Percentiles rank a stretch among this genome's conserved stretches.
Conservation (phyloP, 1,284 basidiomycete genomes). For the Afroboletus lepidellus region DNA sequence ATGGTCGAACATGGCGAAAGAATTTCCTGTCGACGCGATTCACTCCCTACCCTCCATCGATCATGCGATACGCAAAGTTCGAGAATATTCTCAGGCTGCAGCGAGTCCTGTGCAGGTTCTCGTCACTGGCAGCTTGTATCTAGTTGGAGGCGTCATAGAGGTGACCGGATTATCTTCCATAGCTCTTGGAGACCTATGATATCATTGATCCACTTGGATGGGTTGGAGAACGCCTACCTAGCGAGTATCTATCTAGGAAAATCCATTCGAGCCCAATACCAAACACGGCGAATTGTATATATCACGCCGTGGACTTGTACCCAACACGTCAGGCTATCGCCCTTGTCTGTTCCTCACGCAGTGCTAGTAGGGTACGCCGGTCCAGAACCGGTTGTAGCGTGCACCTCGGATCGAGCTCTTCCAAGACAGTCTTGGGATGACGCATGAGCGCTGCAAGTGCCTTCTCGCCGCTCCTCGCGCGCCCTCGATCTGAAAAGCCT, state of each 20-base stretch:
- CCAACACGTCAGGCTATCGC: no score
- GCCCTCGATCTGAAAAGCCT: no score
- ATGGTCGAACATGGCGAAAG: conserved; percentile 68
- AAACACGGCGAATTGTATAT: not conserved
- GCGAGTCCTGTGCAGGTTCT: conserved; percentile 58
- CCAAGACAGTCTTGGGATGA: conserved; percentile 62
- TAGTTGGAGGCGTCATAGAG: conserved; percentile 93
- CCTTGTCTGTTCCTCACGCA: not conserved
- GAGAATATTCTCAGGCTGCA: conserved; percentile 38
- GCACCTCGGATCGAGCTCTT: conserved; percentile 59
- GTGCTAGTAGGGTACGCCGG: not conserved
- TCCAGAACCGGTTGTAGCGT: conserved; percentile 63
- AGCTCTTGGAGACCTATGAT: conserved; percentile 44
- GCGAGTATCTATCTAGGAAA: not conserved
- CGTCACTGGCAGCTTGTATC: conserved; percentile 90
- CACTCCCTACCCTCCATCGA: no score
- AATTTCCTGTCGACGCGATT: no score
- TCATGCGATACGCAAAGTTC: conserved; percentile 73
- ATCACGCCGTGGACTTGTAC: no score
- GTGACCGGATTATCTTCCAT: no score
- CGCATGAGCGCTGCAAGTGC: conserved; percentile 78
- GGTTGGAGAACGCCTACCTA: conserved; percentile 7
- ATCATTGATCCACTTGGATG: conserved; percentile 8
- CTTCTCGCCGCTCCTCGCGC: no score
- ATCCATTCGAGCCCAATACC: not conserved